phyloP scores from a whole-genome alignment of 2,329 filamentous ascomycete genomes.

The Fusarium bactridioides region DNA sequence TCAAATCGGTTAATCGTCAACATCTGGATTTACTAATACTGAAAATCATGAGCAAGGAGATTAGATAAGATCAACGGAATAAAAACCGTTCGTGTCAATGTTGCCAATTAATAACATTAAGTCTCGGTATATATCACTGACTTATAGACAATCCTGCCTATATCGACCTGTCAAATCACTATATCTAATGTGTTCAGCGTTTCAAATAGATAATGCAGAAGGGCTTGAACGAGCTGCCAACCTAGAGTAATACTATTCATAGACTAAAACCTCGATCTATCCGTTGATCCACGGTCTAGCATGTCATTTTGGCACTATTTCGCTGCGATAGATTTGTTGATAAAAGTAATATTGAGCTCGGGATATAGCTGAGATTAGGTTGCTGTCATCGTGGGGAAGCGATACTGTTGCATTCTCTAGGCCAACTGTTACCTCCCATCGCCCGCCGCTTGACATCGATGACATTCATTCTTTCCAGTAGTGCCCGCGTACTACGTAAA shows the following conservation, averaged over 20 bases:
- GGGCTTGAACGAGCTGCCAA: not conserved
- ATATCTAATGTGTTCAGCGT: not conserved
- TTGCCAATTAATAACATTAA: not conserved
- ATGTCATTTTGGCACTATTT: not conserved
- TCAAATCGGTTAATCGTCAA: not conserved
- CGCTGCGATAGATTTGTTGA: not conserved
- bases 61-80: not conserved
- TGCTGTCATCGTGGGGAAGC: constrained; percentile 24
- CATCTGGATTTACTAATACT: not conserved
- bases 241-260: not conserved
- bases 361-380: constrained; percentile 19
- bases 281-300: constrained; percentile 2
- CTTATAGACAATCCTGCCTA: constrained; percentile 1
- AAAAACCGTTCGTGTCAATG: not conserved
- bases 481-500: not conserved
- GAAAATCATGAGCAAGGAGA: not conserved
- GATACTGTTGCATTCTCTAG: constrained; percentile 18
- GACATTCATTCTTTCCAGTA: not conserved
- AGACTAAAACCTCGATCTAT: not conserved
- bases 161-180: constrained; percentile 5
- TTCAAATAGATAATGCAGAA: constrained; percentile 4
- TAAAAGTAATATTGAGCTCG: constrained; percentile 7
- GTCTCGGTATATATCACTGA: not conserved
- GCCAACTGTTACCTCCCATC: constrained; percentile 7
- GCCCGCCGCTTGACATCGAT: not conserved